Evolutionary conservation across 768 basidiomycete genomes (phyloP).

Genomic region (Podaxis pistillaris): DNA sequence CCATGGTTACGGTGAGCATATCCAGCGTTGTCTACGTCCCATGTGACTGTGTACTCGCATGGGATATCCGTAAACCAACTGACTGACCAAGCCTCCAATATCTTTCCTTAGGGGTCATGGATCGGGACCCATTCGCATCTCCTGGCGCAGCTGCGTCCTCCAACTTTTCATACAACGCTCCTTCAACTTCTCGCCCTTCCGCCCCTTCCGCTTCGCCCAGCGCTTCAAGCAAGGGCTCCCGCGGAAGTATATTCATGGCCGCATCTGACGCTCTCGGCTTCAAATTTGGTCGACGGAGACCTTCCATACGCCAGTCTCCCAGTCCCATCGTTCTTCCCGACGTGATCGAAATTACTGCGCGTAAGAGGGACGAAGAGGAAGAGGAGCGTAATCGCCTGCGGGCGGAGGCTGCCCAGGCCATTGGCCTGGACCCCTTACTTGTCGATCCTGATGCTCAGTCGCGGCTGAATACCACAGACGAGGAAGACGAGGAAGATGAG

Average conservation of each 20-base stretch:
- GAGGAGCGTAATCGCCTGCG: constrained; percentile 76
- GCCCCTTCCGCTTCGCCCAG: constrained; percentile 19
- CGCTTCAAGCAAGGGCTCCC: constrained; percentile 29
- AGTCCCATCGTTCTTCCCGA: constrained; percentile 54
- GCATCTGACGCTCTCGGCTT: constrained; percentile 52
- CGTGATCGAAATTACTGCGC: constrained; percentile 70
- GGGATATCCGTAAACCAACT: too few relatives aligned
- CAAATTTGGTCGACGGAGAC: constrained; percentile 46
- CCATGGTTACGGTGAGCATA: constrained; percentile 1
- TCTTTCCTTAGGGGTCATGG: constrained; percentile 1
- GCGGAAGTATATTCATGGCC: constrained; percentile 48
- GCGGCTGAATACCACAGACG: constrained; percentile 35
- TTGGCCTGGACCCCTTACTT: constrained; percentile 61
- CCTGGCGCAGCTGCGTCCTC: constrained; percentile 23
- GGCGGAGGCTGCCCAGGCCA: constrained; percentile 72
- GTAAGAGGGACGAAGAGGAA: constrained; percentile 55
- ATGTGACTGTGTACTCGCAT: background rate
- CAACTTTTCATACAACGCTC: constrained; percentile 14
- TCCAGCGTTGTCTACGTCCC: background rate
- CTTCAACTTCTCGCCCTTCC: constrained; percentile 16
- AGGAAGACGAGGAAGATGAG: constrained; percentile 33
- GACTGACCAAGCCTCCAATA: background rate
- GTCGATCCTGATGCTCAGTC: constrained; percentile 38
- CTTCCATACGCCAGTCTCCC: constrained; percentile 33
- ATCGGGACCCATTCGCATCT: constrained; percentile 23